Percentiles rank a stretch among this genome's conserved stretches.
phyloP scores from a whole-genome alignment of 441 rosid genomes.

The Daphne laureola region DNA sequence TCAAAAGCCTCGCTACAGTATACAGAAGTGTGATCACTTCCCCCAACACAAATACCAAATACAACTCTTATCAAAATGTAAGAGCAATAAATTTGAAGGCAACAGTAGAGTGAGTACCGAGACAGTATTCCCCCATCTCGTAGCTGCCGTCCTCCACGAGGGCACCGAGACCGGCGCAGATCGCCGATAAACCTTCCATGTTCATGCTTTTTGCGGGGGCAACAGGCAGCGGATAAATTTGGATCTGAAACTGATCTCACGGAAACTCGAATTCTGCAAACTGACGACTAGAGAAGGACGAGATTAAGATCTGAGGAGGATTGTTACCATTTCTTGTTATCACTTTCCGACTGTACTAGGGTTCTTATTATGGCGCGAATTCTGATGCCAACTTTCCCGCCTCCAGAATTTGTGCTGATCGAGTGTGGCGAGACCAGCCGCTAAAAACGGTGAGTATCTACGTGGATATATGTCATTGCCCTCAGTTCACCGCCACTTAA shows the following conservation, averaged over 20 bases:
- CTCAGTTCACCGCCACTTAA: too few species aligned
- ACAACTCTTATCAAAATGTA: too few species aligned
- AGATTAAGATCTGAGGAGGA: neutral
- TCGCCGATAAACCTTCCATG: slow-evolving; percentile 57
- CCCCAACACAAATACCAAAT: too few species aligned
- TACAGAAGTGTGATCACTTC: too few species aligned
- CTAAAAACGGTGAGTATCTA: neutral
- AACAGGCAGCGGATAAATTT: too few species aligned
- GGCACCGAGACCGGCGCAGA: slow-evolving; percentile 70
- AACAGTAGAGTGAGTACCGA: slow-evolving; percentile 31
- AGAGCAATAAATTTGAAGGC: neutral
- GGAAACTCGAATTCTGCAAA: neutral
- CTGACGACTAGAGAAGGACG: neutral
- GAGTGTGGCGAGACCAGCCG: neutral
- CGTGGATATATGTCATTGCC: slow-evolving; percentile 9
- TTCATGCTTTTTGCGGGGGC: slow-evolving; percentile 22
- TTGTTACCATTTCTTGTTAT: neutral
- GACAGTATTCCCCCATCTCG: slow-evolving; percentile 53
- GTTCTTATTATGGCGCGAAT: slow-evolving; percentile 38
- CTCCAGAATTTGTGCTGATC: slow-evolving; percentile 12
- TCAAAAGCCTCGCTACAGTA: too few species aligned
- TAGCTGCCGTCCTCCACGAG: slow-evolving; percentile 62
- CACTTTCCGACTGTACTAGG: slow-evolving; percentile 18
- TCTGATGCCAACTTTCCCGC: slow-evolving; percentile 44
- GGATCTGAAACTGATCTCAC: slow-evolving; percentile 13